Base-by-base conservation (phyloP, 2,329 filamentous ascomycete species). In the Samsoniella hepiali region DNA sequence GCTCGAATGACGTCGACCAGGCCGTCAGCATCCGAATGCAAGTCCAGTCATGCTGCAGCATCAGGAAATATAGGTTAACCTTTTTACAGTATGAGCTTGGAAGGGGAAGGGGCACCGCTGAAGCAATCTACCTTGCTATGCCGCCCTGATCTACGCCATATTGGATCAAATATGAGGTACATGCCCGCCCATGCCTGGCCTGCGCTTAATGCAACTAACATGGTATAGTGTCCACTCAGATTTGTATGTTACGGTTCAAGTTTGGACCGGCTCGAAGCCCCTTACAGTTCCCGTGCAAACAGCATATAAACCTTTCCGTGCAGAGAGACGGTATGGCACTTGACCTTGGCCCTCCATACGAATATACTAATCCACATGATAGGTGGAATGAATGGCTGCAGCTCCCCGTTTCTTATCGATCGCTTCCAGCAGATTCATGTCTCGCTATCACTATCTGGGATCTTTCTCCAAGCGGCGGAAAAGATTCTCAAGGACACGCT, bases 371-470 rank as follows among this genome's bases (percentile, higher is more conserved):
- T 54, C 3, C 3, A 29, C n/a, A 31, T 34, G 5, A 71, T 64
- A 88, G 87, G 72, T 97, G 95, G 95, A 97, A 96, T 73, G 94
- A 98, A 79, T 99, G 96, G 95, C 85, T 99, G 34, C 87, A 89
- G 38, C 80, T 99, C 45, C 94, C 95, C 0, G 87, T 98, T 65
- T 84, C 88, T 5, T 95, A 97, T 75, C 88, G 91, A 66, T 89
- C 90, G 64, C 84, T 96, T 1, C 93, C 95, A 0, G 80, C 88
- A 50, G 91, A 92, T 70, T 88, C 93, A 2, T 90, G 91, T 71
- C 83, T 99, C 42, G 93, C 93, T 27, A 91, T 99, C 64, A 99
- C 96, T 0, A 79, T 98, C 64, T 99, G 95, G 95, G 96, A 99
- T 72, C 76, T 97, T 17, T 96, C 91, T 2, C 92, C 93, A 0